Conservation (phyloP, 1,284 basidiomycete genomes). For the Pholiota adiposa region DNA sequence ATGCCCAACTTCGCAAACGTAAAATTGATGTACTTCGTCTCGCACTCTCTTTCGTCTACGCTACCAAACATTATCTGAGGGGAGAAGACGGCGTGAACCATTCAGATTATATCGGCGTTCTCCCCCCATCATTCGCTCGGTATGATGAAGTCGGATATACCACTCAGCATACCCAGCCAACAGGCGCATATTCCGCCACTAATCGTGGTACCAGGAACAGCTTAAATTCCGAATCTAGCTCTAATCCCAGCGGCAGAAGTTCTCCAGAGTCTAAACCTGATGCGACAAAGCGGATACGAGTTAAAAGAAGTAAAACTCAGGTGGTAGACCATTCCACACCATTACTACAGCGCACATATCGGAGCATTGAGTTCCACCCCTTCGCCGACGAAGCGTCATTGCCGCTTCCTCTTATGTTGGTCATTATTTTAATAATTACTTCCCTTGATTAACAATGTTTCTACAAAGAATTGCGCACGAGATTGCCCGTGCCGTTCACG, state of each 20-base stretch:
- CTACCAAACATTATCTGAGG: constrained; percentile 79
- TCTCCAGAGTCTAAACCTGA: constrained; percentile 43
- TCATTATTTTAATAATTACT: constrained; percentile 20
- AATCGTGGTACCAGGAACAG: constrained; percentile 32
- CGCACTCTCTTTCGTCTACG: constrained; percentile 67
- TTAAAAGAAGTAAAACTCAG: constrained; percentile 67
- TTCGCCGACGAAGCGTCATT: constrained; percentile 58
- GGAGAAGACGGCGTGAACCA: constrained; percentile 74
- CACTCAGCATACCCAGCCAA: constrained; percentile 35
- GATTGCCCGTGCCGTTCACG: constrained; percentile 68
- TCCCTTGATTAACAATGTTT: constrained; percentile 11
- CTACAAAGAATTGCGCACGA: constrained; percentile 75
- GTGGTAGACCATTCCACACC: constrained; percentile 53
- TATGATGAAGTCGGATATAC: constrained; percentile 46
- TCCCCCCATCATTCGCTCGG: constrained; percentile 63
- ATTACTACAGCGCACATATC: constrained; percentile 57
- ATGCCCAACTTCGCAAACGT: constrained; percentile 61
- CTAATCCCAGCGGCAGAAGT: constrained; percentile 33
- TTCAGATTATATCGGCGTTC: constrained; percentile 65
- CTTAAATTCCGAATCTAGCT: constrained; percentile 26
- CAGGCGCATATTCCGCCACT: constrained; percentile 45
- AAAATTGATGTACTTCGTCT: constrained; percentile 78
- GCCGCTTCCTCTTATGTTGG: constrained; percentile 77
- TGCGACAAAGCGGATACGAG: constrained; percentile 70
- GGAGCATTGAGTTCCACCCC: constrained; percentile 64